phyloP scores from a whole-genome alignment of 345 rosid species.

The Xanthoceras sorbifolium region DNA sequence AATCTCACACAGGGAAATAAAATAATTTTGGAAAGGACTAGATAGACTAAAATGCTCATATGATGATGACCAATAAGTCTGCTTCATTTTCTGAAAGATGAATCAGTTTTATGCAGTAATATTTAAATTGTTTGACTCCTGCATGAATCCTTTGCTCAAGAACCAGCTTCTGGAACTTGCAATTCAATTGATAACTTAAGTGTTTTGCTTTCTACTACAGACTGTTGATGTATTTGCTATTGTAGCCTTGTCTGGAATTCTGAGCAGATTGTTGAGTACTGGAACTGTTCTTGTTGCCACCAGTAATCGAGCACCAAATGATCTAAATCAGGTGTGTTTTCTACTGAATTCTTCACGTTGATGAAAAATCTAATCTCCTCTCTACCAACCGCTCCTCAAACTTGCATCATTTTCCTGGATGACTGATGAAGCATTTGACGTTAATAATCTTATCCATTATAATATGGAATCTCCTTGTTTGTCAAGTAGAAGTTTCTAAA shows the following conservation, averaged over 20 bases:
- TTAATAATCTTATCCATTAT: slow-evolving; percentile 3
- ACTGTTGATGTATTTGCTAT: slow-evolving; percentile 95
- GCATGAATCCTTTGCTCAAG: slow-evolving; percentile 1
- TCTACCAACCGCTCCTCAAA: not conserved
- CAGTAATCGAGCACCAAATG: slow-evolving; percentile 89
- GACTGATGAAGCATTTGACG: slow-evolving; percentile 3
- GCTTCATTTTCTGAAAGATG: slow-evolving; percentile 1
- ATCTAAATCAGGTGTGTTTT: slow-evolving; percentile 79
- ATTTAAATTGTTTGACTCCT: not conserved
- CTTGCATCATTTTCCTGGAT: slow-evolving; percentile 2
- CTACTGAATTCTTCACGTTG: slow-evolving; percentile 1
- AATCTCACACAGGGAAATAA: not conserved
- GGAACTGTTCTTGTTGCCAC: slow-evolving; percentile 96
- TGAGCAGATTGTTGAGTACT: slow-evolving; percentile 81
- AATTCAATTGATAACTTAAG: slow-evolving; percentile 25
- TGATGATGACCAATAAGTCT: not conserved
- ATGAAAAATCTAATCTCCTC: not conserved
- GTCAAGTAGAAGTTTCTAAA: not conserved
- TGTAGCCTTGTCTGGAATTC: slow-evolving; percentile 97
- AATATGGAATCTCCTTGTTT: not conserved
- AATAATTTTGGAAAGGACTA: not conserved
- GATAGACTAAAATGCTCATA: not conserved
- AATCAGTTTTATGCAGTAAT: not conserved
- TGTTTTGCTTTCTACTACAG: slow-evolving; percentile 54
- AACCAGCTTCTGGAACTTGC: slow-evolving; percentile 14